Evolutionary conservation across 2,329 filamentous ascomycete genomes (phyloP).

Genomic region (Phialophora chinensis): DNA sequence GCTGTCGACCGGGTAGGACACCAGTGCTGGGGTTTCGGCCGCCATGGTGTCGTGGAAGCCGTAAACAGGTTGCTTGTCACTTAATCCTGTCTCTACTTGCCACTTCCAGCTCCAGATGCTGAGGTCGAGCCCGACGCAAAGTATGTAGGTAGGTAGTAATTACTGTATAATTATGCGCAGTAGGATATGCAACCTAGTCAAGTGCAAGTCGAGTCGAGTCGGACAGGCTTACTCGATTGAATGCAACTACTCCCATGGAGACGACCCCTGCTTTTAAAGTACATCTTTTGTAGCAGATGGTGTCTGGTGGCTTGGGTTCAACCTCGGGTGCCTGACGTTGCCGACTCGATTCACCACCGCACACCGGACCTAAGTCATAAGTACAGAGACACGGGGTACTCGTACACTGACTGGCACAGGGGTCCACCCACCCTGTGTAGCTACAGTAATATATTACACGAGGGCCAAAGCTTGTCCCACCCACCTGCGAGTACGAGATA

Average conservation of each 20-base stretch:
- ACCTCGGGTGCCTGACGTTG: neutral
- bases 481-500: too few relatives aligned
- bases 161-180: neutral
- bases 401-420: too few relatives aligned
- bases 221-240: neutral
- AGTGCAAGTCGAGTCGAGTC: neutral
- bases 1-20: slow-evolving; percentile 19
- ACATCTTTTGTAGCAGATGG: too few relatives aligned
- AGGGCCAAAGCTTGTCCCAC: too few relatives aligned
- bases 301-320: neutral
- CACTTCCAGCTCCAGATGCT: neutral
- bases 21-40: slow-evolving; percentile 18
- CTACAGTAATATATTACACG: too few relatives aligned
- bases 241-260: neutral
- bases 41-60: slow-evolving; percentile 17
- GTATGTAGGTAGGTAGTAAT: neutral
- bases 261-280: neutral
- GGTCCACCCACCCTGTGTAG: too few relatives aligned
- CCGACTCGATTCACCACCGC: neutral
- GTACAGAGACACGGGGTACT: too few relatives aligned
- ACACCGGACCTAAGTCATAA: too few relatives aligned
- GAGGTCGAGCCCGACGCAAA: neutral
- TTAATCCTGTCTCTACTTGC: neutral
- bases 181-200: neutral
- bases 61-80: neutral